A percentile compares a stretch with the other conserved stretches of the same genome.
phyloP scores from a whole-genome alignment of 805 yeast species.

The Candida qinlingensis region DNA sequence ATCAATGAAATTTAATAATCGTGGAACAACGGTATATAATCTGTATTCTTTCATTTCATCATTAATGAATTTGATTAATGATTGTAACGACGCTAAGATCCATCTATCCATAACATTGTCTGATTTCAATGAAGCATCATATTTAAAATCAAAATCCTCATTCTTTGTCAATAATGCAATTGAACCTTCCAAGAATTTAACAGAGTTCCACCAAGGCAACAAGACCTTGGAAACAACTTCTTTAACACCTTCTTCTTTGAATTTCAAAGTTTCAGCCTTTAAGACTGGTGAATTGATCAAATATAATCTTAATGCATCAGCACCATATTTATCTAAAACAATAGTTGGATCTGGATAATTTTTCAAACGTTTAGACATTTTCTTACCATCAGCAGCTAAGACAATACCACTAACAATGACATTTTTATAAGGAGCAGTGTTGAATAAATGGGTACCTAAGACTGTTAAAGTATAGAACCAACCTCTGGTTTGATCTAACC shows the following conservation, averaged over 20 bases:
- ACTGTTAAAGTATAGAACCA: conserved; percentile 98
- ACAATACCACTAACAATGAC: conserved; percentile 96
- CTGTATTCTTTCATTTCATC: conserved; percentile 86
- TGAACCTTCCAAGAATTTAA: conserved; percentile 93
- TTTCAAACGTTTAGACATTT: conserved; percentile 97
- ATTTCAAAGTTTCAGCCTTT: conserved; percentile 93
- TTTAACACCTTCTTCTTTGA: conserved; percentile 98
- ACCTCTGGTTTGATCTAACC: conserved; percentile 99
- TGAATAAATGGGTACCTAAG: conserved; percentile 90
- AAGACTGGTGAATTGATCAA: conserved; percentile 96
- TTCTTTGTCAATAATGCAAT: conserved; percentile 79
- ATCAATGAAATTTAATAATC: conserved; percentile 80
- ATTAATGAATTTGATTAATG: conserved; percentile 81
- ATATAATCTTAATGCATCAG: conserved; percentile 94
- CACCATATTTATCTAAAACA: conserved; percentile 86
- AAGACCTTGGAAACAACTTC: conserved; percentile 95
- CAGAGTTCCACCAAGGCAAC: conserved; percentile 98
- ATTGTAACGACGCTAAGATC: conserved; percentile 94
- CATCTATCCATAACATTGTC: conserved; percentile 96
- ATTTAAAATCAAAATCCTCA: conserved; percentile 63
- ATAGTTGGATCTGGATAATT: conserved; percentile 93
- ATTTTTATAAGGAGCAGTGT: conserved; percentile 88
- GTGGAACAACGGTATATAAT: conserved; percentile 94
- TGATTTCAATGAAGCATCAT: conserved; percentile 58
- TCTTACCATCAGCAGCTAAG: conserved; percentile 96